phyloP scores from a whole-genome alignment of 495 filamentous ascomycete species.

The Peziza echinospora region DNA sequence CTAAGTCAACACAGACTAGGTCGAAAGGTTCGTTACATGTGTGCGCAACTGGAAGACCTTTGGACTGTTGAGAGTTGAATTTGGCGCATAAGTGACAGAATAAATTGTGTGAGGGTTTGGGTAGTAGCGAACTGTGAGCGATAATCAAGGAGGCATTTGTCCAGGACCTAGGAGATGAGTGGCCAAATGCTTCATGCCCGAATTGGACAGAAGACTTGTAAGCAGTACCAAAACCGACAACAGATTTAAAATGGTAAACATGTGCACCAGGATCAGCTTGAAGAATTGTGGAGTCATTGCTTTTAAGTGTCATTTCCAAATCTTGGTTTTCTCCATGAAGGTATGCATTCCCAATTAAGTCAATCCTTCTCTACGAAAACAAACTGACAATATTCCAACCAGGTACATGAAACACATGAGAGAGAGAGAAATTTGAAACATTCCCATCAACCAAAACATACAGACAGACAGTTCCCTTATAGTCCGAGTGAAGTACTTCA shows the following conservation, averaged over 20 bases:
- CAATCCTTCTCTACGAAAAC: not conserved
- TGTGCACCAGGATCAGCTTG: not conserved
- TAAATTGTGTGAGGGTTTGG: not conserved
- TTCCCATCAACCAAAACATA: too few relatives aligned
- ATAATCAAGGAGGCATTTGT: not conserved
- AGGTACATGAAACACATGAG: too few relatives aligned
- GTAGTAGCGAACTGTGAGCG: not conserved
- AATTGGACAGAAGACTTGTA: not conserved
- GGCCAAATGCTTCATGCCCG: not conserved
- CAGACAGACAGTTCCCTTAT: too few relatives aligned
- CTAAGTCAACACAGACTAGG: not conserved
- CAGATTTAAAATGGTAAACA: not conserved
- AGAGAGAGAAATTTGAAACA: too few relatives aligned
- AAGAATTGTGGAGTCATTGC: not conserved
- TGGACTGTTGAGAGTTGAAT: not conserved
- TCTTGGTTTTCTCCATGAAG: too few relatives aligned
- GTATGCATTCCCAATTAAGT: not conserved
- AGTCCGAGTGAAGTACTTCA: too few relatives aligned
- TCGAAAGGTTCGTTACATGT: not conserved
- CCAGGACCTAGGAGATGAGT: not conserved
- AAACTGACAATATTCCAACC: not conserved
- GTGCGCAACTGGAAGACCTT: not conserved
- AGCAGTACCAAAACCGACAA: not conserved
- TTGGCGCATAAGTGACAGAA: not conserved
- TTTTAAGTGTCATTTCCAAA: not conserved